Conservation (phyloP, 2,329 filamentous ascomycete genomes). For the Fusarium sp. region DNA sequence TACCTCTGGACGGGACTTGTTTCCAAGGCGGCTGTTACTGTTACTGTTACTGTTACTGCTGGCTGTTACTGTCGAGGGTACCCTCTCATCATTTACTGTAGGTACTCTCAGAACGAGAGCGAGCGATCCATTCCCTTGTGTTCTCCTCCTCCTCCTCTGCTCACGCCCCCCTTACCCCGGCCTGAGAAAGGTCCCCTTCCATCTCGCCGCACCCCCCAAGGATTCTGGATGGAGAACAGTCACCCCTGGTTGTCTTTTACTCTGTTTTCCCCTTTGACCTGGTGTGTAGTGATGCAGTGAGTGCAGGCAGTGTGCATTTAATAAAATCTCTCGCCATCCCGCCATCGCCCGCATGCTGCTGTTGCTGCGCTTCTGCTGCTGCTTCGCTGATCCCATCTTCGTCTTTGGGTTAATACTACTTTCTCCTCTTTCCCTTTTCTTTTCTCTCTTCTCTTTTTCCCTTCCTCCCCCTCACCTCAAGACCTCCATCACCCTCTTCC, state of each 20-base stretch:
- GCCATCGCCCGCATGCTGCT: constrained; percentile 32
- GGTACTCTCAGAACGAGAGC: neutral
- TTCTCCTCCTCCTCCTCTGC: neutral
- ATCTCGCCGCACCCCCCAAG: constrained; percentile 6
- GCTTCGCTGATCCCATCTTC: constrained; percentile 25
- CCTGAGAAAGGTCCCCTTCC: neutral
- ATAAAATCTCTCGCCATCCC: constrained; percentile 40
- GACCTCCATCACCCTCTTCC: neutral
- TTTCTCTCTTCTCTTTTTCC: neutral
- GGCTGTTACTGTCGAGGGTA: constrained; percentile 21
- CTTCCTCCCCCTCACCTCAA: neutral
- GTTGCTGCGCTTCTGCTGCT: constrained; percentile 9
- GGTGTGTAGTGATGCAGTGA: neutral
- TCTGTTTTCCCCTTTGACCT: constrained; percentile 28
- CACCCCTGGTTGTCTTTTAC: constrained; percentile 11
- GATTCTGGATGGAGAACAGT: neutral
- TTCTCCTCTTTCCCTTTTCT: constrained; percentile 16
- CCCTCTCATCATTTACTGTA: neutral
- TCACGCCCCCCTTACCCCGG: constrained; percentile 19
- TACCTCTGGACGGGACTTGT: neutral
- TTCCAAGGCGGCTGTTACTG: constrained; percentile 5
- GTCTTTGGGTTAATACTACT: constrained; percentile 23
- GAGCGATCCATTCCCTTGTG: constrained; percentile 22
- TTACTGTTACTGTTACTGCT: neutral
- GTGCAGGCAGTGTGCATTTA: constrained; percentile 15